Base-by-base conservation (phyloP, 2,329 filamentous ascomycete genomes). In the Paraphoma chrysanthemicola region DNA sequence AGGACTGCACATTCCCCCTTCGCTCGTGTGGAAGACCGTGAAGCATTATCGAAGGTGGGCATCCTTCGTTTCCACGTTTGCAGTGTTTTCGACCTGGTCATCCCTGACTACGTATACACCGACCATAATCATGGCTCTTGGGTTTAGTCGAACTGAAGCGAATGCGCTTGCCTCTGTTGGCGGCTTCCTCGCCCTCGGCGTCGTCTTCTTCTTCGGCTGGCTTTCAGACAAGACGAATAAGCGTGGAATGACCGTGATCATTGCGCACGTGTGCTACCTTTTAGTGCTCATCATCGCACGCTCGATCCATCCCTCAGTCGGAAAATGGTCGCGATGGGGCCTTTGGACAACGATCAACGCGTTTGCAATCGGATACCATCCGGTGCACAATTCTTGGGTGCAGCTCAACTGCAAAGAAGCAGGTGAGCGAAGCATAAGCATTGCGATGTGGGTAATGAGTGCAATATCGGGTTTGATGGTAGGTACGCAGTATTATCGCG, bases 291-390 rank as follows among this genome's bases (percentile, higher is more conserved):
- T 83, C 16, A 68, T 82, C 0, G 66, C 79, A 0, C 75, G 77
- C 9, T 67, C 67, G 5, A 63, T 79, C 0, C 80, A 84, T 50
- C 75, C 79, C 0, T 72, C 77, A 45, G 78, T 81, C 0, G 78
- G 79, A 0, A 79, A 76, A 57, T 85, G 83, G 83, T 77, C 76
- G 7, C 77, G 78, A 10, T 83, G 80, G 73, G 81, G 77, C 0
- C 68, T 85, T 6, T 85, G 82, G 83, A 85, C 83, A 3, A 73
- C 75, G 0, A 76, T 84, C 3, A 85, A 85, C 64, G 72, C 72
- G 1, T 78, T 85, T 38, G 81, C 82, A 0, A 83, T 85, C 8
- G 80, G 82, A 0, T 85, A 85, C 58, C 83, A 85, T 65, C 82
- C 82, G 0, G 76, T 82, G 0, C 81, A 84, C 52, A 85, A 85